phyloP scores from a whole-genome alignment of 257 asterid species.

The Asclepias syriaca region DNA sequence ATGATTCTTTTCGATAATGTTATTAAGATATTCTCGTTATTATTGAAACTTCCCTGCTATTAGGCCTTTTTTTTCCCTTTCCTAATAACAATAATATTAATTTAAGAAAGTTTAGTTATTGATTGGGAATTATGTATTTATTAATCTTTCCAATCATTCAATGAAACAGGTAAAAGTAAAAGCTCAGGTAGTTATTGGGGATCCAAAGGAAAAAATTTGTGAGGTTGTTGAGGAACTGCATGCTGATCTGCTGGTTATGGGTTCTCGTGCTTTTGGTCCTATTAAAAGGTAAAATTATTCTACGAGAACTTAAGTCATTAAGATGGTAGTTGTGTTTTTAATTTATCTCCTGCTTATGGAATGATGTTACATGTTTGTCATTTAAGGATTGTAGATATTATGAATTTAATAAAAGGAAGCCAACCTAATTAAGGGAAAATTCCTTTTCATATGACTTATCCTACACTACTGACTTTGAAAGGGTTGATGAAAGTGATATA shows the following conservation, averaged over 20 bases:
- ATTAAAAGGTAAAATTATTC: slow-evolving; percentile 32
- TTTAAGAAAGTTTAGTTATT: background rate
- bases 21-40: background rate
- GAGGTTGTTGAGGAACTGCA: slow-evolving; percentile 43
- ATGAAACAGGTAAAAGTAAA: slow-evolving; percentile 28
- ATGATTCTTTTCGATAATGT: background rate
- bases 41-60: background rate
- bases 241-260: slow-evolving; percentile 45
- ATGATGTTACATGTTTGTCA: background rate
- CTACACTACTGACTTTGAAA: background rate
- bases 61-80: background rate
- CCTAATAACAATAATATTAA: background rate
- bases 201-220: slow-evolving; percentile 49
- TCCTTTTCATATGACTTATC: background rate
- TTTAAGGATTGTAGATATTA: background rate
- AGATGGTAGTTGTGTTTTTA: background rate
- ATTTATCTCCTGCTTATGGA: background rate
- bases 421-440: background rate
- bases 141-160: background rate
- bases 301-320: background rate
- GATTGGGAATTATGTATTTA: background rate
- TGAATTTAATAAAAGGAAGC: background rate
- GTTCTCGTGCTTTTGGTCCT: slow-evolving; percentile 45
- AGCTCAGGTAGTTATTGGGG: slow-evolving; percentile 40
- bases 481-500: background rate